Evolutionary conservation across 352 stramenopile species (phyloP).

Genomic region (Aphanomyces cochlioides): DNA sequence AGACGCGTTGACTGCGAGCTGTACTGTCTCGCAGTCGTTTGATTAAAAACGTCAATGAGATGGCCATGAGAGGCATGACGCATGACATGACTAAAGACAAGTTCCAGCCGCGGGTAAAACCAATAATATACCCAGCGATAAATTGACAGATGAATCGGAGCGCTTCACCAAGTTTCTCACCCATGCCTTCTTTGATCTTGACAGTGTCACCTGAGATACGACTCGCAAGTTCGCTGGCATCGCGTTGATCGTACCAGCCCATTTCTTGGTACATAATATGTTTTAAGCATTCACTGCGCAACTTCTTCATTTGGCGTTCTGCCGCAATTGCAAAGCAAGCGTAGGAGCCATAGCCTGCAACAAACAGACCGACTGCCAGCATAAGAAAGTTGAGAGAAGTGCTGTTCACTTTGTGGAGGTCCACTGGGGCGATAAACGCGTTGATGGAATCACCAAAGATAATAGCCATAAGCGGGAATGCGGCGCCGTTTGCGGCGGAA

Average conservation of each 20-base stretch:
- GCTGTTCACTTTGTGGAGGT: conserved; percentile 38
- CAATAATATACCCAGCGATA: conserved; percentile 40
- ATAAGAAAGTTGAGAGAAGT: conserved; percentile 36
- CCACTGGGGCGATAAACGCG: conserved; percentile 36
- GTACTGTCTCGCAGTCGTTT: conserved; percentile 32
- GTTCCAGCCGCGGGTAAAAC: conserved; percentile 43
- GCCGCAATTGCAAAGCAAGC: conserved; percentile 38
- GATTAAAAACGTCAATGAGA: conserved; percentile 29
- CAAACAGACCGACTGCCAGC: conserved; percentile 39
- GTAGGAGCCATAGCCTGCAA: conserved; percentile 40
- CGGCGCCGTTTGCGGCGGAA: conserved; percentile 36
- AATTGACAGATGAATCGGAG: conserved; percentile 38
- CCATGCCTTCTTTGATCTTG: conserved; percentile 49
- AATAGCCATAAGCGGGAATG: conserved; percentile 41
- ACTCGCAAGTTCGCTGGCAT: conserved; percentile 36
- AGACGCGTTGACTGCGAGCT: conserved; percentile 41
- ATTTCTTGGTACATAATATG: conserved; percentile 50
- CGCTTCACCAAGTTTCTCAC: conserved; percentile 41
- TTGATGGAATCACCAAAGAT: conserved; percentile 42
- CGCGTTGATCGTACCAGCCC: conserved; percentile 44
- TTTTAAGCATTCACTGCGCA: conserved; percentile 36
- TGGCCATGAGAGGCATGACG: conserved; percentile 41
- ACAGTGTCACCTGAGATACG: conserved; percentile 41
- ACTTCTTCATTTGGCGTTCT: conserved; percentile 46
- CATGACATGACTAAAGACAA: conserved; percentile 43